Conservation (phyloP, 441 rosid species). For the Populus hybrid region DNA sequence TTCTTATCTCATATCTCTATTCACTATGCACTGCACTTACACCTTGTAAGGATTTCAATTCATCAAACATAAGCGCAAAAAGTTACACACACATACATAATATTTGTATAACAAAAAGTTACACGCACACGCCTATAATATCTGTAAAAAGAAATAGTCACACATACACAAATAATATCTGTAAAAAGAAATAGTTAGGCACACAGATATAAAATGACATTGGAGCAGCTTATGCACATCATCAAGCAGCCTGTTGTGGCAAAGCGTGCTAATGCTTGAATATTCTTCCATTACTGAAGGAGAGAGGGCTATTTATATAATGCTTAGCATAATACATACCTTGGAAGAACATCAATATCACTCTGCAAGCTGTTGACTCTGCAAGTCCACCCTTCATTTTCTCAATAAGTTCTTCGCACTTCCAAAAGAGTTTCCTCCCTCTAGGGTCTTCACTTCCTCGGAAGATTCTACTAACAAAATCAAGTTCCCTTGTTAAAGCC, state of each 20-base stretch:
- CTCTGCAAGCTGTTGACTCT: conserved; percentile 71
- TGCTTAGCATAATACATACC: conserved; percentile 38
- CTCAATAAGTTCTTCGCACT: conserved; percentile 77
- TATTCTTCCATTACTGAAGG: background rate
- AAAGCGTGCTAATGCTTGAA: background rate
- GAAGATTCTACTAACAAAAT: conserved; percentile 85
- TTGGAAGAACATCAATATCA: conserved; percentile 75
- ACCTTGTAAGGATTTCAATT: no score
- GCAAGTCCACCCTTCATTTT: conserved; percentile 76
- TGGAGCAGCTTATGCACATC: background rate
- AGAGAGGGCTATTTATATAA: background rate
- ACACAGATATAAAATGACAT: background rate
- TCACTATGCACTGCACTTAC: no score
- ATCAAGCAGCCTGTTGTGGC: background rate
- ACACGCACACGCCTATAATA: background rate
- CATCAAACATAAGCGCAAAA: background rate
- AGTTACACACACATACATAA: no score
- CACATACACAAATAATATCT: background rate
- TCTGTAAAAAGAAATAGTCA: background rate
- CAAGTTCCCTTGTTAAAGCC: conserved; percentile 79
- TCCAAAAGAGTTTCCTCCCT: conserved; percentile 84
- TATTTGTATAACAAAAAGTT: no score
- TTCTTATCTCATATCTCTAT: no score
- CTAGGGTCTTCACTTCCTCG: conserved; percentile 90
- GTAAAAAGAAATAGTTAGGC: background rate